phyloP scores from a whole-genome alignment of 805 yeast genomes.

The Lachancea cidri region DNA sequence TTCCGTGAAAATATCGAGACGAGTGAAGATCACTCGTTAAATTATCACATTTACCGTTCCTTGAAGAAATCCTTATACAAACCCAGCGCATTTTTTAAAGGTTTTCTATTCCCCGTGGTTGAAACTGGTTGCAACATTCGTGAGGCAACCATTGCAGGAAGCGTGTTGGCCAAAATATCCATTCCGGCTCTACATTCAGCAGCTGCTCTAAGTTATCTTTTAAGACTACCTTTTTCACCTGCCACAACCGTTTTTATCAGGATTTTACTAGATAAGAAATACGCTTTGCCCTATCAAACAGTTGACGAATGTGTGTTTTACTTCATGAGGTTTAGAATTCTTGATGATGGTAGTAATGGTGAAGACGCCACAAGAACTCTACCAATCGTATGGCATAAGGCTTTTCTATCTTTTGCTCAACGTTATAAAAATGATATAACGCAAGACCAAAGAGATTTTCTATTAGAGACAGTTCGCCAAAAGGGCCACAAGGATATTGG shows the following conservation, averaged over 20 bases:
- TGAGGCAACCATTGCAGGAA: conserved; percentile 94
- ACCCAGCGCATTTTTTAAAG: conserved; percentile 97
- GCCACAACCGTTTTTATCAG: conserved; percentile 88
- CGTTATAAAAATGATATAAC: conserved; percentile 96
- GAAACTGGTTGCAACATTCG: conserved; percentile 85
- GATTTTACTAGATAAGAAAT: conserved; percentile 85
- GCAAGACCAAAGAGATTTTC: conserved; percentile 95
- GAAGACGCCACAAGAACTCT: conserved; percentile 44
- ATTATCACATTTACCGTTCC: conserved; percentile 90
- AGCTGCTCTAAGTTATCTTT: conserved; percentile 82
- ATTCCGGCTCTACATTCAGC: conserved; percentile 95
- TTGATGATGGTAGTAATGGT: conserved; percentile 40
- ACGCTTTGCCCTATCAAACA: conserved; percentile 95
- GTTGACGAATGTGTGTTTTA: conserved; percentile 91
- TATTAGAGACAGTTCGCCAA: conserved; percentile 84
- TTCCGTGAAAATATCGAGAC: conserved; percentile 68
- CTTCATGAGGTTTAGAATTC: conserved; percentile 81
- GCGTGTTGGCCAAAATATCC: conserved; percentile 82
- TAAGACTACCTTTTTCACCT: conserved; percentile 79
- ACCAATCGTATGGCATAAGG: conserved; percentile 97
- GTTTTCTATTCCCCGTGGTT: conserved; percentile 86
- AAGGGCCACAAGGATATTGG: conserved; percentile 86
- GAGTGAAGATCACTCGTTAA: conserved; percentile 69
- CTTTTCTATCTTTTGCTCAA: conserved; percentile 90
- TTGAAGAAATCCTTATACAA: conserved; percentile 89